These are phyloP conservation scores for Ampelomyces quisqualis DNA, from an alignment of 2,329 filamentous ascomycete species.

Conservation along the genomic window DNA sequence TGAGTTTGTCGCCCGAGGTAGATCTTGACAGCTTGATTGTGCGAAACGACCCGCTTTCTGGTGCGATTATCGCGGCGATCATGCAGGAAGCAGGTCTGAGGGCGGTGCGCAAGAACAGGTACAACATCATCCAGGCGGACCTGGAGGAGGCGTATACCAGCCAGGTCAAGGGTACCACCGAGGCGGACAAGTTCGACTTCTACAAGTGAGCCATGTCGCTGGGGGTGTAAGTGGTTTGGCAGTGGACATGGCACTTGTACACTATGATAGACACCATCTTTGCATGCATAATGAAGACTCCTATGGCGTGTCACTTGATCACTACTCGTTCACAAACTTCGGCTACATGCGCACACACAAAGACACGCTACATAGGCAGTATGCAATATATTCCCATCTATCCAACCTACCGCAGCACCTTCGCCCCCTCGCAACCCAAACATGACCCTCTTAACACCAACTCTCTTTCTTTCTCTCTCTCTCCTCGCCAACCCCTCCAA, in stretches of 20 bases:
- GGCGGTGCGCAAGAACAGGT: conserved; percentile 94
- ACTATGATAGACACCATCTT: conserved; percentile 19
- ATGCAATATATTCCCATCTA: conserved; percentile 1
- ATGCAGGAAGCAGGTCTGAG: conserved; percentile 98
- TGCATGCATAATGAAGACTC: conserved; percentile 1
- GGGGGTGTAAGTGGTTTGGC: conserved; percentile 5
- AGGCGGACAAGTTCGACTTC: conserved; percentile 77
- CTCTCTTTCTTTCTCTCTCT: not conserved
- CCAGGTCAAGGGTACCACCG: conserved; percentile 84
- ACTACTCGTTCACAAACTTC: no score
- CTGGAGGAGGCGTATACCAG: conserved; percentile 95
- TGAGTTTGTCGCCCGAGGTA: conserved; percentile 95
- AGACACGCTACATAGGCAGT: no score
- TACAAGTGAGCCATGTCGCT: conserved; percentile 36
- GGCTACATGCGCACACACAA: no score
- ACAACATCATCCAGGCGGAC: conserved; percentile 98
- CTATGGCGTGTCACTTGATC: not conserved
- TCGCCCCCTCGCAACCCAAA: no score
- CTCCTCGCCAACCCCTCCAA: not conserved
- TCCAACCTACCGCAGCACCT: no score
- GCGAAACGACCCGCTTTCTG: conserved; percentile 90
- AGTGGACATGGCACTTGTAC: conserved; percentile 19
- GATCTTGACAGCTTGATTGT: conserved; percentile 96
- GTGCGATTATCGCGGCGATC: conserved; percentile 94
- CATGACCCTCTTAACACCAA: not conserved